Evolutionary conservation across 2,329 filamentous ascomycete genomes (phyloP).

Genomic region (Aspergillus ochraceoroseus): DNA sequence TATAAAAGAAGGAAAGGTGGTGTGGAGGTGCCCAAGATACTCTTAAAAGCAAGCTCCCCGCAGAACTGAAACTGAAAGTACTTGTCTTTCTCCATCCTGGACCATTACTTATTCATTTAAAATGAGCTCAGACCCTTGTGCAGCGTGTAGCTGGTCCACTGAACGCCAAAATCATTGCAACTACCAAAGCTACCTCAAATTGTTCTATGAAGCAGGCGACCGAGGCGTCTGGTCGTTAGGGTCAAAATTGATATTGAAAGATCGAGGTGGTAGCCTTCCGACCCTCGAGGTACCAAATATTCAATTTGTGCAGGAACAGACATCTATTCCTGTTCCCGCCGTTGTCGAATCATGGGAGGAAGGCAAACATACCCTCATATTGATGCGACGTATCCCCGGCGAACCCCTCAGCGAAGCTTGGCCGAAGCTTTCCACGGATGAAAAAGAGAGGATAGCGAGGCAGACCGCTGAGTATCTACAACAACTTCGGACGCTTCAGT

Average conservation of each 20-base stretch:
- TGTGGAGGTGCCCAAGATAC: no score
- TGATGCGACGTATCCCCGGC: conserved; percentile 18
- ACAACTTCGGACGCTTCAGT: conserved; percentile 21
- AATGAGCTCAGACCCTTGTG: conserved; percentile 1
- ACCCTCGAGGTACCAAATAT: conserved; percentile 18
- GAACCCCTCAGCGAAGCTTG: conserved; percentile 17
- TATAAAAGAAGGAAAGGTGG: background rate
- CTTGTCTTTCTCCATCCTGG: no score
- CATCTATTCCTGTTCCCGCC: conserved; percentile 21
- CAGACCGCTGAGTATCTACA: conserved; percentile 21
- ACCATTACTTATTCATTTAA: background rate
- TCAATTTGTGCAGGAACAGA: conserved; percentile 20
- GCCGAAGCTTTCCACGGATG: conserved; percentile 14
- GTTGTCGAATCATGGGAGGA: conserved; percentile 22
- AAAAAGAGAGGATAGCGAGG: conserved; percentile 24
- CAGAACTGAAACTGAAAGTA: no score
- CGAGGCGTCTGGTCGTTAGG: conserved; percentile 32
- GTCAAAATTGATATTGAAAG: conserved; percentile 29
- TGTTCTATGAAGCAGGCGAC: conserved; percentile 22
- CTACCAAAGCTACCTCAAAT: conserved; percentile 13
- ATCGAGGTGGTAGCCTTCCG: conserved; percentile 16
- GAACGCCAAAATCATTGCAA: conserved; percentile 6
- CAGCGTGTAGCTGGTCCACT: conserved; percentile 11
- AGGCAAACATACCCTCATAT: conserved; percentile 11
- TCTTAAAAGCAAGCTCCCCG: no score